These are phyloP conservation scores for Hydrangea macrophylla DNA, from an alignment of 148 eudicot species.

Conservation along the genomic window DNA sequence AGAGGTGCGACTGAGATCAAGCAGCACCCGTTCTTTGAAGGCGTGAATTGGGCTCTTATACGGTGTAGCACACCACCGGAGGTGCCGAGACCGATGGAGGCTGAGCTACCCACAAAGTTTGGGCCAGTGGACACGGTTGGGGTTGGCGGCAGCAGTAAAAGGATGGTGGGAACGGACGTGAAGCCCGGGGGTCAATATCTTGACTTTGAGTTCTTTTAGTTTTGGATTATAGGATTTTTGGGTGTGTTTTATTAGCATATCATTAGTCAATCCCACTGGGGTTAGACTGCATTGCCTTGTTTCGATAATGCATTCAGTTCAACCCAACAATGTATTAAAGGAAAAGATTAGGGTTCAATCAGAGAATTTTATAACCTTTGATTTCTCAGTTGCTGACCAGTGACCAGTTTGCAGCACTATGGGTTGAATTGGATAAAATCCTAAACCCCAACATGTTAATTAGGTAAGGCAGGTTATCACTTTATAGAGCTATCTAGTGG, in stretches of 20 bases:
- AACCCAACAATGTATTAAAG: neutral
- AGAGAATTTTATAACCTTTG: neutral
- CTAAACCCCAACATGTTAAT: neutral
- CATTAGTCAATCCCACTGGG: neutral
- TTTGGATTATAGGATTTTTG: conserved; percentile 14
- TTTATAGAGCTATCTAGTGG: neutral
- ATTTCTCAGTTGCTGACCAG: conserved; percentile 3
- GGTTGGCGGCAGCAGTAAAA: conserved; percentile 38
- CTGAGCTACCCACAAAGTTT: conserved; percentile 41
- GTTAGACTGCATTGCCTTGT: neutral
- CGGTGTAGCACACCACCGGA: conserved; percentile 82
- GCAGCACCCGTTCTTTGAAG: conserved; percentile 89
- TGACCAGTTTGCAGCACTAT: neutral
- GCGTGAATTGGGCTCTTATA: conserved; percentile 86
- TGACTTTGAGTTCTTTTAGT: conserved; percentile 65
- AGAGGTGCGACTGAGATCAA: conserved; percentile 87
- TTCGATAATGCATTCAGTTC: conserved; percentile 14
- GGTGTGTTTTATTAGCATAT: conserved; percentile 5
- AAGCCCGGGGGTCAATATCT: conserved; percentile 56
- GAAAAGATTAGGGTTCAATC: conserved; percentile 5
- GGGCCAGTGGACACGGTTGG: conserved; percentile 38
- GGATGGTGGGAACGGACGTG: conserved; percentile 34
- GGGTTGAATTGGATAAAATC: neutral
- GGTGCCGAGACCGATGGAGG: conserved; percentile 61
- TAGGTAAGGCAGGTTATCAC: neutral